Base-by-base conservation (phyloP, 164 flowering plant species). In the Paratinospora sagittata region DNA sequence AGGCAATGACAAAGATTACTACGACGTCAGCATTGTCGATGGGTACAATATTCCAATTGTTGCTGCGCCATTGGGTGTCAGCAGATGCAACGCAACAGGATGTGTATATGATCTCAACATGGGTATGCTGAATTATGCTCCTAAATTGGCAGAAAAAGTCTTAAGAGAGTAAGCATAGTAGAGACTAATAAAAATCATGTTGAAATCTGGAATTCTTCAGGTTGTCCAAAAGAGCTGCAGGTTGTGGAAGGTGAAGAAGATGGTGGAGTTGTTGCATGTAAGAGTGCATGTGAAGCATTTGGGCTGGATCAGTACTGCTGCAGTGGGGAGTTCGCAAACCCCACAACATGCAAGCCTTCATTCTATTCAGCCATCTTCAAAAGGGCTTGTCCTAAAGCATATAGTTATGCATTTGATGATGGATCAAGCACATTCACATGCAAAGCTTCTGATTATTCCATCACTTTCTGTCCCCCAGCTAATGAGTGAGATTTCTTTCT, bases 331-430 rank as follows among this genome's bases (percentile, higher is more conserved):
- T 91, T 77, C 73, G 93, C 86, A 0, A 93, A 85, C 74, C 97
- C 97, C 23, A 76, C 79, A 0, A 82, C 90, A 2, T 93, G 97
- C 78, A 77, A 69, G 24, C 96, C 97, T 2, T 82, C 94, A 2
- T 80, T 77, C 41, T 93, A 91, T 70, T 87, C 97, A 0, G 75
- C 79, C 27, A 77, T 91, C 63, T 91, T 93, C 84, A 88, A 89
- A 80, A 78, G 80, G 55, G 94, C 94, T 34, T 91, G 98, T 70
- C 98, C 98, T 0, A 83, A 80, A 73, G 91, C 94, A 62, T 91
- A 89, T 62, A 91, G 92, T 79, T 91, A 91, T 64, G 96, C 96
- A 43, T 91, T 78, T 67, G 97, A 91, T 71, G 98, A 93, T 76
- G 83, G 88, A 61, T 88, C 88, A 17, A 89, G 95, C 83, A 90